Percentiles rank a stretch among this genome's conserved stretches.
Conservation (phyloP, 164 flowering plant species). For the Litsea cubeba region DNA sequence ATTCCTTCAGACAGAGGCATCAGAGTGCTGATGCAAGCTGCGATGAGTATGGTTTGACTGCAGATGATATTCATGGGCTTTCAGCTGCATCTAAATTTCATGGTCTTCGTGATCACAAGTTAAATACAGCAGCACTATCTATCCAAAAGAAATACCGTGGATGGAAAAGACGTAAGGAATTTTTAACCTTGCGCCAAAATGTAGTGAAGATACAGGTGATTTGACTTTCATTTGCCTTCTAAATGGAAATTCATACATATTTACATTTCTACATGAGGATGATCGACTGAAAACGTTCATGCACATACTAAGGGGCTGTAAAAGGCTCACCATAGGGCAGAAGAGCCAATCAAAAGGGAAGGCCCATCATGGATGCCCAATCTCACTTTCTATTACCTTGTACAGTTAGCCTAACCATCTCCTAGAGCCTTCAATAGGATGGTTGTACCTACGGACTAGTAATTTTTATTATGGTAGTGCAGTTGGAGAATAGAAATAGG, state of each 20-base stretch:
- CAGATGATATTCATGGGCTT: conserved; percentile 47
- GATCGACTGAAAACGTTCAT: not conserved
- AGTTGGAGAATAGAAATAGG: too few species aligned
- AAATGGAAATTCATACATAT: not conserved
- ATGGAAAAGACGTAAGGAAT: conserved; percentile 86
- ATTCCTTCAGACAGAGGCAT: conserved; percentile 81
- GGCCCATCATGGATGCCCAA: too few species aligned
- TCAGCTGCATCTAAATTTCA: conserved; percentile 60
- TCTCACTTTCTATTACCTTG: too few species aligned
- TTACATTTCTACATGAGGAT: not conserved
- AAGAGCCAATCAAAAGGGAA: too few species aligned
- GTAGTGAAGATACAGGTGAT: conserved; percentile 92
- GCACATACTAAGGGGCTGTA: too few species aligned
- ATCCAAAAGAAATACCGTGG: conserved; percentile 96
- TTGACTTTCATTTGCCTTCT: not conserved
- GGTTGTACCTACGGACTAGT: too few species aligned
- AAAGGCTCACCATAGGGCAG: too few species aligned
- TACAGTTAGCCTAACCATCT: too few species aligned
- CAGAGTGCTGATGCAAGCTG: conserved; percentile 19
- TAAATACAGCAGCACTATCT: conserved; percentile 66
- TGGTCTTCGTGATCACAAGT: conserved; percentile 42
- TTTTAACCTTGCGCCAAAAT: conserved; percentile 71
- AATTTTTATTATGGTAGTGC: too few species aligned
- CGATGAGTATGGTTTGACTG: conserved; percentile 52
- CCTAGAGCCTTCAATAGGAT: too few species aligned